Base-by-base conservation (phyloP, 345 rosid species). In the Cochlearia excelsa region DNA sequence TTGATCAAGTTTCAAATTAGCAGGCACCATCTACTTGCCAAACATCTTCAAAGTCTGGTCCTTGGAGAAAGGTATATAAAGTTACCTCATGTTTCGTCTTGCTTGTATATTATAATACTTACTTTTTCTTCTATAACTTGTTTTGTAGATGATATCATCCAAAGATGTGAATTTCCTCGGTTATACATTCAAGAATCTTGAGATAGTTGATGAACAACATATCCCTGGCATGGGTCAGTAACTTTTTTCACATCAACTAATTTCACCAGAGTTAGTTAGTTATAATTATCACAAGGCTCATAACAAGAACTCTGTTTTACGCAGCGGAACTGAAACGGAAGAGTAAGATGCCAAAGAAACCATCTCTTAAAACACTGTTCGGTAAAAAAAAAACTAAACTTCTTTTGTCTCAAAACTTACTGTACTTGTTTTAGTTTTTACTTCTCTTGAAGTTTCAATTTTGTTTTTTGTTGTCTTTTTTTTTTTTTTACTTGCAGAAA, bases 141-240 rank as follows among this genome's bases (percentile, higher is more conserved):
- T 49, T 4, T 5, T 63, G 69, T 81, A 87, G 95, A 87, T 87
- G 95, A 81, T 87, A 41, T 73, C 88, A 46, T 87, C 91, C 1
- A 84, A 87, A 76, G 91, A 87, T 73, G 65, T 77, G 6, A 84
- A 87, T 70, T 87, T 87, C 59, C 79, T 87, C 42, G 95, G 95
- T 10, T 87, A 87, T 73, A 82, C 91, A 31, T 87, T 84, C 71
- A 87, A 87, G 71, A 84, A 84, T 69, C 79, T 84, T 45, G 95
- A 87, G 73, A 82, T 87, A 7, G 88, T 87, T 65, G 81, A 84
- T 54, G 85, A 84, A 64, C 79, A 84, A 54, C 88, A 82, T 71
- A 81, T 81, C 40, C 80, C 88, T 56, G 95, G 95, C 48, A 82
- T 87, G 79, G 91, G 95, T 87, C 23, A 35, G 76, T 73, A 57